phyloP scores from a whole-genome alignment of 306 rosid species.

The Cucurbita argyrosperma region DNA sequence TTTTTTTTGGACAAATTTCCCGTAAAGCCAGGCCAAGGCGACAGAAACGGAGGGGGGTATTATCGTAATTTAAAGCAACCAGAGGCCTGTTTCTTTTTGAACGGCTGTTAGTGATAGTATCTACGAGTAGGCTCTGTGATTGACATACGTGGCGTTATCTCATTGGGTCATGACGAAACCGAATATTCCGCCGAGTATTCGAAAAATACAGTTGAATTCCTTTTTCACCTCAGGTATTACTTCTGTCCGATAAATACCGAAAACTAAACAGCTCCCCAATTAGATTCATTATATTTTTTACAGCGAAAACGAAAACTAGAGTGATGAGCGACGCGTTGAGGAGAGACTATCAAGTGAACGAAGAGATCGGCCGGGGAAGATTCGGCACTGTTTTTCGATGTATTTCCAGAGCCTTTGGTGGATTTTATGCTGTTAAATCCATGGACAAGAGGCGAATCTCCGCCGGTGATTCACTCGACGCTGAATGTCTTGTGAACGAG shows the following conservation, averaged over 20 bases:
- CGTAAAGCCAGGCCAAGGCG: background rate
- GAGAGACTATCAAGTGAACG: constrained; percentile 29
- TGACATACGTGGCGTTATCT: background rate
- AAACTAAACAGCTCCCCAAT: background rate
- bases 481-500: constrained; percentile 38
- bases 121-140: background rate
- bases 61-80: background rate
- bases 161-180: background rate
- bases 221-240: background rate
- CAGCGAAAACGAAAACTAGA: background rate
- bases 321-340: constrained; percentile 35
- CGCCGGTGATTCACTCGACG: constrained; percentile 41
- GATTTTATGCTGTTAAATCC: constrained; percentile 36
- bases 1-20: background rate
- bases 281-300: background rate
- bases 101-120: background rate
- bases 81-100: background rate
- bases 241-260: background rate
- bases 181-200: background rate
- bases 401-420: constrained; percentile 8
- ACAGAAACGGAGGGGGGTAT: background rate
- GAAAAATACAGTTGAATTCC: background rate
- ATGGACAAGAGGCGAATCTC: constrained; percentile 28
- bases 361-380: constrained; percentile 55
- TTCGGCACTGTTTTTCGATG: constrained; percentile 58